Conservation (phyloP, 345 rosid genomes). For the Lepidium didymum region DNA sequence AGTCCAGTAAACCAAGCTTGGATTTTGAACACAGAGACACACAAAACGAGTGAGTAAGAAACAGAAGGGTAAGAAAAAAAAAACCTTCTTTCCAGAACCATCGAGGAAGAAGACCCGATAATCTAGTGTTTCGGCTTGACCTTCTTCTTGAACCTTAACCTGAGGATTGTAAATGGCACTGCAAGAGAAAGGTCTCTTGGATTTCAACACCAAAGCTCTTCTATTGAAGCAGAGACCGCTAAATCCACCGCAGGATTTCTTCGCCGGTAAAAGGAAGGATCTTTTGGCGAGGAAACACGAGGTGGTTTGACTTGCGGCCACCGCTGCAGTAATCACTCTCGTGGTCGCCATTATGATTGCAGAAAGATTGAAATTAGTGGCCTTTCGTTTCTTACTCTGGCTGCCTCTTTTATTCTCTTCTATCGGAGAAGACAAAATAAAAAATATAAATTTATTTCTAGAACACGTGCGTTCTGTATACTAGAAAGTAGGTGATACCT, state of each 20-base stretch:
- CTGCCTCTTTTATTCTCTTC: neutral
- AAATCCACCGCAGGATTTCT: constrained; percentile 19
- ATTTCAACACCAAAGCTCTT: constrained; percentile 22
- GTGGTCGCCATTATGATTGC: constrained; percentile 45
- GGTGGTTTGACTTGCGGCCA: constrained; percentile 33
- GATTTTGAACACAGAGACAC: neutral
- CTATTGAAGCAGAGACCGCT: constrained; percentile 20
- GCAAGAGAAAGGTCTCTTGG: constrained; percentile 56
- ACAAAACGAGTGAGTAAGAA: neutral
- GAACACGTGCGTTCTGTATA: constrained; percentile 8
- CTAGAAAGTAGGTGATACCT: constrained; percentile 8
- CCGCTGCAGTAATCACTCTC: constrained; percentile 42
- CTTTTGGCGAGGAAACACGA: constrained; percentile 39
- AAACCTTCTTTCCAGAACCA: constrained; percentile 65
- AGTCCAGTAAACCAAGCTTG: neutral
- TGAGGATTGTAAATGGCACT: constrained; percentile 52
- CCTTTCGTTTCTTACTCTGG: constrained; percentile 9
- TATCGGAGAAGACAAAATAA: neutral
- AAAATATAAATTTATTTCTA: neutral
- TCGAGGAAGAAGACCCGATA: constrained; percentile 71
- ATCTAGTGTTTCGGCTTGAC: constrained; percentile 70
- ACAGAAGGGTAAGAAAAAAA: neutral
- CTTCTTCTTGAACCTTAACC: constrained; percentile 57
- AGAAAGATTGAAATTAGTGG: constrained; percentile 1
- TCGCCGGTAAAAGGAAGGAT: constrained; percentile 24